These are phyloP conservation scores for Ustilago curta DNA, from an alignment of 1,284 basidiomycete genomes.

Conservation along the genomic window DNA sequence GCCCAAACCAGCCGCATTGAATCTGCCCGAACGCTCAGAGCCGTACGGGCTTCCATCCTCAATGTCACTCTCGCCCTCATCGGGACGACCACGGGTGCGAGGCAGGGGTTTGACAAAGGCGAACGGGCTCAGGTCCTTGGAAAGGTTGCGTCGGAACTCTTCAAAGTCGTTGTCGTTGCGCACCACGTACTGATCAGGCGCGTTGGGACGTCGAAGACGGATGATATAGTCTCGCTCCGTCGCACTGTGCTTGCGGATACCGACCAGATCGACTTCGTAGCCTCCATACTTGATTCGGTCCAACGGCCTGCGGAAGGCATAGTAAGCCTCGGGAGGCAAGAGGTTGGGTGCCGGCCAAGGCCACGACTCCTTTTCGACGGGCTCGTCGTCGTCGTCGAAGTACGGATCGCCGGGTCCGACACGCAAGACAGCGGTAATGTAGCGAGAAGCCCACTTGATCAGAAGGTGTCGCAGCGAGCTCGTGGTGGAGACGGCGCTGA, in stretches of 20 bases:
- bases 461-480: slow-evolving; percentile 42
- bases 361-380: slow-evolving; percentile 49
- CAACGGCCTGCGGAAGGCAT: slow-evolving; percentile 59
- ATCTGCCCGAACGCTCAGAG: slow-evolving; percentile 32
- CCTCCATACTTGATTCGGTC: slow-evolving; percentile 62
- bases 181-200: slow-evolving; percentile 59
- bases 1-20: slow-evolving; percentile 46
- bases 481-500: slow-evolving; percentile 51
- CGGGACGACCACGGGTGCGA: slow-evolving; percentile 46
- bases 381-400: slow-evolving; percentile 43
- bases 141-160: slow-evolving; percentile 57
- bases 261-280: slow-evolving; percentile 64
- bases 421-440: slow-evolving; percentile 58
- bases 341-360: slow-evolving; percentile 61
- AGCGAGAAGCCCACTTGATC: slow-evolving; percentile 55
- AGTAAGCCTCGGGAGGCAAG: slow-evolving; percentile 62
- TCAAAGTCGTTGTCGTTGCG: slow-evolving; percentile 65
- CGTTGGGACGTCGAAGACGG: slow-evolving; percentile 61
- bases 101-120: slow-evolving; percentile 60
- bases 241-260: slow-evolving; percentile 46
- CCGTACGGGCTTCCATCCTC: slow-evolving; percentile 40
- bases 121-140: slow-evolving; percentile 56
- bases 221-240: slow-evolving; percentile 60
- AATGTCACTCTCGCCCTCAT: slow-evolving; percentile 45
- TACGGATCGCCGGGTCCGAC: slow-evolving; percentile 58